Conservation (phyloP, 179 eudicot genomes). For the Patellifolia procumbens region DNA sequence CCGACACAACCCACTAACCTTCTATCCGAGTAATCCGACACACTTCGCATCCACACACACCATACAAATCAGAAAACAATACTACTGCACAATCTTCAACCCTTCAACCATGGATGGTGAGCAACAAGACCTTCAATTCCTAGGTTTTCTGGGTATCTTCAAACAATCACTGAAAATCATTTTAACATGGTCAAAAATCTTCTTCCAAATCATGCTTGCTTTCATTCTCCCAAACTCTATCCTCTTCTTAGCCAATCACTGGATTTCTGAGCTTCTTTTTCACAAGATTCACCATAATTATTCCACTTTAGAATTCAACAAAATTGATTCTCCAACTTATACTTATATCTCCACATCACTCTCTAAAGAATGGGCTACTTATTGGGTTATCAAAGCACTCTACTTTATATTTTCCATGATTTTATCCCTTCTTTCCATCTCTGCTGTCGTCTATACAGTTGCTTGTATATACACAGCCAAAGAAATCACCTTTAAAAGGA, state of each 20-base stretch:
- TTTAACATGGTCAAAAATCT: slow-evolving; percentile 38
- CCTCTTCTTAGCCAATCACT: slow-evolving; percentile 34
- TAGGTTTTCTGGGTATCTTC: slow-evolving; percentile 33
- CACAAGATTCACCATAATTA: slow-evolving; percentile 30
- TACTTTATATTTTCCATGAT: slow-evolving; percentile 34
- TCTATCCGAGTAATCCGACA: too few species aligned
- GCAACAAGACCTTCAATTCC: slow-evolving; percentile 38
- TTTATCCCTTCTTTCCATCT: slow-evolving; percentile 45
- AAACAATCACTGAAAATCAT: slow-evolving; percentile 37
- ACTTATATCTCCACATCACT: slow-evolving; percentile 13
- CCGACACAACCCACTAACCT: too few species aligned
- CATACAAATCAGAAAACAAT: too few species aligned
- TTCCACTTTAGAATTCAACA: too few species aligned
- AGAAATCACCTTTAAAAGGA: slow-evolving; percentile 34
- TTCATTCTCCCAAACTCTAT: slow-evolving; percentile 48
- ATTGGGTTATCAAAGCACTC: too few species aligned
- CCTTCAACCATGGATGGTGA: slow-evolving; percentile 39
- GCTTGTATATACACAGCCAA: slow-evolving; percentile 34
- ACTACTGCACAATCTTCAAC: too few species aligned
- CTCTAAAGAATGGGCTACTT: slow-evolving; percentile 33
- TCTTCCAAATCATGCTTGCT: slow-evolving; percentile 48
- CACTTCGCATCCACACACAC: too few species aligned
- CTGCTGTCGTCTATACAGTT: slow-evolving; percentile 46
- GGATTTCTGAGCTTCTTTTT: slow-evolving; percentile 26
- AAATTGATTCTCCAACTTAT: too few species aligned